Evolutionary conservation across 768 basidiomycete genomes (phyloP).

Genomic region (Pluteus cervinus): DNA sequence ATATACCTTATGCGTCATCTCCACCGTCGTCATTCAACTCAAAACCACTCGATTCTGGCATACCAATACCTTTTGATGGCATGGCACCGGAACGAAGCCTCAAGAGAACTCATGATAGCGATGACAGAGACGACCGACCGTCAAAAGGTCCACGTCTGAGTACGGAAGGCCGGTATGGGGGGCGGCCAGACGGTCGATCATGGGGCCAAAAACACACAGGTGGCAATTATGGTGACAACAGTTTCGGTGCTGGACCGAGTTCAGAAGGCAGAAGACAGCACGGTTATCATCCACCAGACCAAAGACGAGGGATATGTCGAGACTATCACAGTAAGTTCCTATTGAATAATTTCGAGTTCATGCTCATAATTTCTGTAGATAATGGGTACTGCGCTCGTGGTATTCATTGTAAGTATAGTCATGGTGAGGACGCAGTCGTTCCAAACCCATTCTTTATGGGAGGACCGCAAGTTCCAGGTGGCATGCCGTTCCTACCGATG

Average conservation of each 20-base stretch:
- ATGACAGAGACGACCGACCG: conserved; percentile 55
- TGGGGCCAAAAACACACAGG: too few relatives aligned
- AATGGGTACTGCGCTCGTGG: conserved; percentile 90
- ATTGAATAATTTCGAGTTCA: not conserved
- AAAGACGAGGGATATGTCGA: conserved; percentile 74
- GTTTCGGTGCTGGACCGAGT: too few relatives aligned
- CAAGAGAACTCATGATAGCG: conserved; percentile 61
- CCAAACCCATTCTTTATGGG: conserved; percentile 67
- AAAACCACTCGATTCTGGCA: conserved; percentile 54
- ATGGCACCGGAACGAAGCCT: conserved; percentile 48
- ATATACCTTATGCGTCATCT: conserved; percentile 59
- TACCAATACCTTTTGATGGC: conserved; percentile 73
- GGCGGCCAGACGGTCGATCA: conserved; percentile 22
- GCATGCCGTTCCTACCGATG: conserved; percentile 67
- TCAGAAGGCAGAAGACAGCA: too few relatives aligned
- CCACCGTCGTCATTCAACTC: conserved; percentile 32
- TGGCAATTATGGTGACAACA: too few relatives aligned
- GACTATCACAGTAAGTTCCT: conserved; percentile 84
- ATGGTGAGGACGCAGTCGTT: conserved; percentile 83
- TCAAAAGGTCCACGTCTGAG: conserved; percentile 69
- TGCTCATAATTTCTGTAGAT: conserved; percentile 39
- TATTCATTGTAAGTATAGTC: conserved; percentile 84
- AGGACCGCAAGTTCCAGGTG: conserved; percentile 41
- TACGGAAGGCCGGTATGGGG: conserved; percentile 47
- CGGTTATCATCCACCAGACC: conserved; percentile 73